A percentile compares a stretch with the other conserved stretches of the same genome.
These are phyloP conservation scores for Vigna hirtella DNA, from an alignment of 306 rosid genomes.

Conservation along the genomic window DNA sequence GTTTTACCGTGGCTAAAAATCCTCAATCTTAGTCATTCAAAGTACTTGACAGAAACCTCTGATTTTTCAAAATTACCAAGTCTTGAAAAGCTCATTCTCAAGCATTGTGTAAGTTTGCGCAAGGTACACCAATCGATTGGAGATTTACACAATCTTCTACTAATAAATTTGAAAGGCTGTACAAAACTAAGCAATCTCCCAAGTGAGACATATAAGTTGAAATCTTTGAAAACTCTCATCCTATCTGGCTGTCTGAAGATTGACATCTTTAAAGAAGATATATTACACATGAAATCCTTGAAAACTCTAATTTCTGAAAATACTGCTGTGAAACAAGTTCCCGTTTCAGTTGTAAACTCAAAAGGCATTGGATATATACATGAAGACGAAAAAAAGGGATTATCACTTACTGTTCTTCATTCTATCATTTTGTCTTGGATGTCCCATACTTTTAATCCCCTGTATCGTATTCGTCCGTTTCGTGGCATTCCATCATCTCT, in stretches of 20 bases:
- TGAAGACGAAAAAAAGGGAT: constrained; percentile 38
- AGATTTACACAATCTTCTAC: background rate
- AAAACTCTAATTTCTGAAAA: constrained; percentile 44
- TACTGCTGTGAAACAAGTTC: constrained; percentile 40
- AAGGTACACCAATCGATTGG: constrained; percentile 45
- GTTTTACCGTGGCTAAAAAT: background rate
- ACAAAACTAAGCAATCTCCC: too few relatives aligned
- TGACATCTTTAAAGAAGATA: constrained; percentile 30
- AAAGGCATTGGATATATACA: constrained; percentile 31
- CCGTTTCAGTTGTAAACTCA: constrained; percentile 21
- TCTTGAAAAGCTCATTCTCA: constrained; percentile 42
- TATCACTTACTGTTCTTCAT: constrained; percentile 30
- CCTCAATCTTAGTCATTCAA: constrained; percentile 29
- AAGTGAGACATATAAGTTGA: too few relatives aligned
- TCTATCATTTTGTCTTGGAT: constrained; percentile 48
- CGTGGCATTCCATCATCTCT: background rate
- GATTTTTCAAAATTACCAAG: constrained; percentile 2
- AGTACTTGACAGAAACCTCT: background rate
- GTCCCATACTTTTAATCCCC: constrained; percentile 26
- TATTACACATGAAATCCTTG: constrained; percentile 41
- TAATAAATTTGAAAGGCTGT: too few relatives aligned
- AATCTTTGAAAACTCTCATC: too few relatives aligned
- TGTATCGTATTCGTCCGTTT: background rate
- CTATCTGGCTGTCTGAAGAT: constrained; percentile 12
- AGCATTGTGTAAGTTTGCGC: constrained; percentile 13